Base-by-base conservation (phyloP, 371 early-diverging fungal genomes). In the Synchytrium microbalum region DNA sequence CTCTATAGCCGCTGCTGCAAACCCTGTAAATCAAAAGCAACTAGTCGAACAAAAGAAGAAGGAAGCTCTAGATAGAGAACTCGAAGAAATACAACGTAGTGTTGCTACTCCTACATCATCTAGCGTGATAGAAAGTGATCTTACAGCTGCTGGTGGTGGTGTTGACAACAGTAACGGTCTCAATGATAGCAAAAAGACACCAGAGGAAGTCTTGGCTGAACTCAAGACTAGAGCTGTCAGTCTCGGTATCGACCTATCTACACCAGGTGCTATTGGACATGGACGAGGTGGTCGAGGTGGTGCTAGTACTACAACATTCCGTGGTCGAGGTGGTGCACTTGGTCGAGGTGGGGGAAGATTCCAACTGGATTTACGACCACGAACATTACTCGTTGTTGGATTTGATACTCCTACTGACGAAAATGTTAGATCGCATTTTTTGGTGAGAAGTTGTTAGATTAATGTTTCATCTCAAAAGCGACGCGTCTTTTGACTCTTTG, bases 71-170 rank as follows among this genome's bases (percentile, higher is more conserved):
- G 57, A 56, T 19, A 5, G 57, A 5, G 57, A 56, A 31, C 32
- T 56, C 16, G 57, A 56, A 56, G 32, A 56, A 16, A 56, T 56
- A 38, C 46, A 38, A 38, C 46, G 46, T 5, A 38, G 46, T 38
- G 46, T 19, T 5, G 46, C 10, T 38, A 5, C 5, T 10, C 46
- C 46, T 5, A 5, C 46, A 38, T 38, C 46, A 19, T 38, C 46
- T 10, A 10, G 10, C 5, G n/a, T n/a, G n/a, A n/a, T n/a, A n/a
- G n/a, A n/a, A n/a, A 38, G 10, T 10, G 46, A 38, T 38, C 10
- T 38, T 38, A 10, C 46, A 38, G 46, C 46, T 38, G 10, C 46
- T 5, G n/a, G n/a, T n/a, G n/a, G n/a, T n/a, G n/a, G n/a, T n/a
- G n/a, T n/a, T n/a, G 46, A 38, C 19, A 38, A 38, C 5, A 38